phyloP scores from a whole-genome alignment of 768 basidiomycete genomes.

The Trametes cinnabarina region DNA sequence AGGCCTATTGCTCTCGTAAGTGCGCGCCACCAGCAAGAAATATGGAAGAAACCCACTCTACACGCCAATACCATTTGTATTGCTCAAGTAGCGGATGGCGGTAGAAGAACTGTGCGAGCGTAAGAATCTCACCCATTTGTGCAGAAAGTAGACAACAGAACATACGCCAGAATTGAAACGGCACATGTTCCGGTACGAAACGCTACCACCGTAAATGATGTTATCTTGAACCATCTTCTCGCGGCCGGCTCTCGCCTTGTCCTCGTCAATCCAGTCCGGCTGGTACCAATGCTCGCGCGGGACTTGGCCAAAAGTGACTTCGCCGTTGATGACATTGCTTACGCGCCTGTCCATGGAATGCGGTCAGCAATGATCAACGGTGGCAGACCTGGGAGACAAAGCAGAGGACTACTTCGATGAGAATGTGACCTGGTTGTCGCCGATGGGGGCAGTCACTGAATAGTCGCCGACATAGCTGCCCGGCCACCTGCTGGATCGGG shows the following conservation, averaged over 20 bases:
- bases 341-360: constrained; percentile 19
- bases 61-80: constrained; percentile 79
- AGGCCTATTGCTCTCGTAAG: constrained; percentile 41
- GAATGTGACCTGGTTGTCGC: too few species aligned
- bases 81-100: constrained; percentile 60
- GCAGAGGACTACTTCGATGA: too few species aligned
- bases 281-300: constrained; percentile 66
- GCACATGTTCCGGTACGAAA: constrained; percentile 72
- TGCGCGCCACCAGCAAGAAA: background rate
- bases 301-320: constrained; percentile 56
- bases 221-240: constrained; percentile 47
- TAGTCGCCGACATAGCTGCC: too few species aligned
- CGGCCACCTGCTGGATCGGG: too few species aligned
- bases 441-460: too few species aligned
- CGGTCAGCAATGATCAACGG: background rate
- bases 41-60: constrained; percentile 46
- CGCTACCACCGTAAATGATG: constrained; percentile 50
- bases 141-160: background rate
- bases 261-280: constrained; percentile 72
- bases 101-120: constrained; percentile 50
- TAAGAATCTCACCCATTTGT: background rate
- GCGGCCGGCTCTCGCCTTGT: constrained; percentile 50
- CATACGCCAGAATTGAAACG: constrained; percentile 68
- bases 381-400: background rate
- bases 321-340: constrained; percentile 28